Percentiles rank a stretch among this genome's conserved stretches.
phyloP scores from a whole-genome alignment of 257 asterid genomes.

The Ilex asprella region DNA sequence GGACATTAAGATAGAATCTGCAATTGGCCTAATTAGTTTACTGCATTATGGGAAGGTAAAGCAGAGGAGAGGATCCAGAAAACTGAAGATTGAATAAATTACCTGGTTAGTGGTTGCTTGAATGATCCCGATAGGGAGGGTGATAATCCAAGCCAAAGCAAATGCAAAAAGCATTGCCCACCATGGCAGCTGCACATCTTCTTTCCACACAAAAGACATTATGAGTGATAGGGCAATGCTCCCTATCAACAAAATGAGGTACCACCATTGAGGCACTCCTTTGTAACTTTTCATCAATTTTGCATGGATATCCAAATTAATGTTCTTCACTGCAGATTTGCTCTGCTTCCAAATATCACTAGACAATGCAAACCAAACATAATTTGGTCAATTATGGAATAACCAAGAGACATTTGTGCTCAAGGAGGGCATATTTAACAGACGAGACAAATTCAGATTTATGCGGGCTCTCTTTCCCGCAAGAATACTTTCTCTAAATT shows the following conservation, averaged over 20 bases:
- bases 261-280: slow-evolving; percentile 96
- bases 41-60: not conserved
- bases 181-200: slow-evolving; percentile 83
- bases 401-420: too few relatives aligned
- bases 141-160: slow-evolving; percentile 70
- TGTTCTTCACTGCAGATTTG: slow-evolving; percentile 60
- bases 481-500: too few relatives aligned
- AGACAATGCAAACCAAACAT: not conserved
- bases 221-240: slow-evolving; percentile 59
- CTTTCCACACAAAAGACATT: slow-evolving; percentile 75
- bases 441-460: too few relatives aligned
- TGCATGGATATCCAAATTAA: slow-evolving; percentile 61
- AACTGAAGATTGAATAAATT: not conserved
- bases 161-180: slow-evolving; percentile 92
- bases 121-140: slow-evolving; percentile 91
- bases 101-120: slow-evolving; percentile 97
- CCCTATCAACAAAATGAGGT: slow-evolving; percentile 47
- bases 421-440: too few relatives aligned
- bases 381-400: too few relatives aligned
- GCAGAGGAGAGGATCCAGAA: not conserved
- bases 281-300: slow-evolving; percentile 77
- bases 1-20: too few relatives aligned
- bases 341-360: slow-evolving; percentile 93
- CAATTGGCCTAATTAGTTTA: not conserved
- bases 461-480: too few relatives aligned